Conservation (phyloP, 2,329 filamentous ascomycete genomes). For the Amylocarpus encephaloides region DNA sequence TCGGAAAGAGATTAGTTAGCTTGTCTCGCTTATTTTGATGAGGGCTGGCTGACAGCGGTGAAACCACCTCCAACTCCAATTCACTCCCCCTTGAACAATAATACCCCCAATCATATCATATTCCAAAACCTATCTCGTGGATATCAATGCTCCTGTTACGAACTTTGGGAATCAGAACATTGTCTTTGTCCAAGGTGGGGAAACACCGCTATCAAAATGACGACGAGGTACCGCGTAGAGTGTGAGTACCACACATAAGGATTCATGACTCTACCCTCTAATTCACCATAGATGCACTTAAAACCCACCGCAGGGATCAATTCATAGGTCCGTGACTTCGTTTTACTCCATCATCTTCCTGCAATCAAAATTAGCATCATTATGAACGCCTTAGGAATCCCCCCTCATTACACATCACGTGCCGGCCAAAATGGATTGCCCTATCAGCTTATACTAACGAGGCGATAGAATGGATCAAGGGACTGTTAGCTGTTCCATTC, state of each 20-base stretch:
- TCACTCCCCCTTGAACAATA: not conserved
- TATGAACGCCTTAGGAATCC: not conserved
- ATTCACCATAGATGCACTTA: constrained; percentile 48
- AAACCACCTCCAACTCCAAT: not conserved
- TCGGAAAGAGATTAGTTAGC: not conserved
- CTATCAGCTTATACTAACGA: not conserved
- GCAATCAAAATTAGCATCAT: not conserved
- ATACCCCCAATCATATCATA: not conserved
- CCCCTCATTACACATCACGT: constrained; percentile 1
- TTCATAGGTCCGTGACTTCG: constrained; percentile 64
- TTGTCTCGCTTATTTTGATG: not conserved
- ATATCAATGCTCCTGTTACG: too few relatives aligned
- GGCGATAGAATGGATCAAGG: constrained; percentile 85
- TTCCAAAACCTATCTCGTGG: too few relatives aligned
- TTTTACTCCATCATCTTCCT: not conserved
- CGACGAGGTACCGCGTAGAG: constrained; percentile 63
- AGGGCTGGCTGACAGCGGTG: not conserved
- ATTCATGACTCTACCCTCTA: constrained; percentile 2
- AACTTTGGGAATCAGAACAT: not conserved
- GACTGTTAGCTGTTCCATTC: constrained; percentile 87
- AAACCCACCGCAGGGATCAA: constrained; percentile 88
- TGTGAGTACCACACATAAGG: constrained; percentile 47
- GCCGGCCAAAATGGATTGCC: not conserved
- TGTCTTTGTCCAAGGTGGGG: not conserved
- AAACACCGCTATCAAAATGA: constrained; percentile 39